Base-by-base conservation (phyloP, 2,329 filamentous ascomycete species). In the Aspergillus cejpii region DNA sequence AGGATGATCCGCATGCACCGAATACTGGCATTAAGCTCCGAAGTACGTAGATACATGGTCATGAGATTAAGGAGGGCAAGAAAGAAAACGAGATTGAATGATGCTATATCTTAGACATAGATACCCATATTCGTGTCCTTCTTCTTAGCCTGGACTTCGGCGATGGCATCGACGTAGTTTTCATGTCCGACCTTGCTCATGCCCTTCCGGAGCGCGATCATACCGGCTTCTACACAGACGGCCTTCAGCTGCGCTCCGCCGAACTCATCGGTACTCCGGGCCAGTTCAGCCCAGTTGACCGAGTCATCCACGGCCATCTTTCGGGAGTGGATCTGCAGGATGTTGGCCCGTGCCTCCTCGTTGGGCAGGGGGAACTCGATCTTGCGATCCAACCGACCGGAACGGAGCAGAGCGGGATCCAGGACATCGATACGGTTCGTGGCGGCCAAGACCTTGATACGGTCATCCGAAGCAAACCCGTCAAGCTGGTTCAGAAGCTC, bases 361-460 rank as follows among this genome's bases (percentile, higher is more conserved):
- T 98, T 98, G 3, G 92, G 92, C 42, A 98, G 77, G 1, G 92
- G 92, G 71, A 98, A 98, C 70, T 98, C 92, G 61, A 97, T 97
- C 77, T 97, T 97, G 64, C 90, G 81, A 68, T 97, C 90, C 50
- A 97, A 76, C 73, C 90, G 89, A 46, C 90, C 90, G 20, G 89
- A 94, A 63, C 90, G 86, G 26, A 97, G 79, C 50, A 97, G 76
- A 17, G 90, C 91, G 6, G 90, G 90, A 65, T 96, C 91, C 14
- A 96, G 78, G 6, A 96, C 90, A 63, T 96, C 91, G 47, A 96
- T 84, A 66, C 90, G 84, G 75, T 97, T 96, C 19, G 90, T 96
- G 36, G 90, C 90, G 3, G 90, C 90, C 41, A 97, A 77, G 4
- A 97, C 91, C 74, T 96, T 97, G 77, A 96, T 94, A 41, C 90